Conservation (phyloP, 108 stramenopile species). For the Cyclotella kingstonii region DNA sequence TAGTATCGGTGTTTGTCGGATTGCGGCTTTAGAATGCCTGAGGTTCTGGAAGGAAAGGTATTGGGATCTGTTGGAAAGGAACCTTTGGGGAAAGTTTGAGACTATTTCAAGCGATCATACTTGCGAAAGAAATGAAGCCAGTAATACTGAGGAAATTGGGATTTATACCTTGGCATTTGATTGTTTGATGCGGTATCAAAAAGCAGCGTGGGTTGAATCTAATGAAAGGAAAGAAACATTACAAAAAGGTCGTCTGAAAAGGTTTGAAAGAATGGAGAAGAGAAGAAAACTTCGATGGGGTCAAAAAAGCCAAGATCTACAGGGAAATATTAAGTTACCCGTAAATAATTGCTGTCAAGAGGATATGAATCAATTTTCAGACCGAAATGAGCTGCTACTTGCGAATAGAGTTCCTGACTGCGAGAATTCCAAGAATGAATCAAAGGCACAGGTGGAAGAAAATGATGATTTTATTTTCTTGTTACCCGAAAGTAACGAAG, state of each 20-base stretch:
- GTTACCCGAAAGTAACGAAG: no score
- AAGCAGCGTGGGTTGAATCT: constrained; percentile 24
- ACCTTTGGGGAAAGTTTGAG: constrained; percentile 28
- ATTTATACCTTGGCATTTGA: constrained; percentile 19
- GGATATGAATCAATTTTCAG: no score
- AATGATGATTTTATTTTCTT: constrained; percentile 4
- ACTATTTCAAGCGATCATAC: not conserved
- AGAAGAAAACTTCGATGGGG: not conserved
- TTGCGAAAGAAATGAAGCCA: not conserved
- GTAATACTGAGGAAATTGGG: constrained; percentile 15
- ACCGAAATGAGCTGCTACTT: no score
- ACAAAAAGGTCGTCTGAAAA: constrained; percentile 2
- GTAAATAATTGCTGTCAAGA: no score
- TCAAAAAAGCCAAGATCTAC: not conserved
- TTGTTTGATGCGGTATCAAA: constrained; percentile 25
- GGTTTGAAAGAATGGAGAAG: constrained; percentile 1
- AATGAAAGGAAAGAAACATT: constrained; percentile 8
- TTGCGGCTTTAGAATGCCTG: constrained; percentile 64
- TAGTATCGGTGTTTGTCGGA: constrained; percentile 54
- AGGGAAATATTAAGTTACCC: not conserved
- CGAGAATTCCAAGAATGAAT: constrained; percentile 1
- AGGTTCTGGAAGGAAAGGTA: constrained; percentile 59
- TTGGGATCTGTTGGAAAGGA: constrained; percentile 52
- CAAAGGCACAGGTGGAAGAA: constrained; percentile 1
- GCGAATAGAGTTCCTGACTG: no score